These are phyloP conservation scores for Ganoderma meredithae DNA, from an alignment of 1,284 basidiomycete species.

Conservation along the genomic window DNA sequence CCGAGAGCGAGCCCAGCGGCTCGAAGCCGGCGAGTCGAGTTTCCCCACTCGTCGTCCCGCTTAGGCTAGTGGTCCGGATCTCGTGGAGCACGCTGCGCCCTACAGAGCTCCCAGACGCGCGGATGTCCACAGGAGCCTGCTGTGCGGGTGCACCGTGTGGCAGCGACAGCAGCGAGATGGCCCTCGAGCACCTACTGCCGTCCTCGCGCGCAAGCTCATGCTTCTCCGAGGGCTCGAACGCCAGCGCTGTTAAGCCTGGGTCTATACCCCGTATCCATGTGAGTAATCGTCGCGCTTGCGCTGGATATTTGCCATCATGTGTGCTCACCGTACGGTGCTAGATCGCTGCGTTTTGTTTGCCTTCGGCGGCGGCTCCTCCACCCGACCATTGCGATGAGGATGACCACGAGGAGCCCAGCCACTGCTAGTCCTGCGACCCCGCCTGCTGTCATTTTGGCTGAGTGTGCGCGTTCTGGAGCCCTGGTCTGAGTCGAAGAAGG, in stretches of 20 bases:
- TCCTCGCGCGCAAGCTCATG: neutral
- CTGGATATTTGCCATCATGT: too few species aligned
- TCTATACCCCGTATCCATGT: neutral
- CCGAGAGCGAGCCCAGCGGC: neutral
- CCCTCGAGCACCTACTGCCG: neutral
- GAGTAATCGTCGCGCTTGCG: neutral
- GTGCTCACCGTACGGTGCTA: neutral
- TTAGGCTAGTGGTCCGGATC: neutral
- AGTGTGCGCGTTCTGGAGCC: neutral
- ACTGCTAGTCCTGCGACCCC: neutral
- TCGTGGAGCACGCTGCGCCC: neutral
- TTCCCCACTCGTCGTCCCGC: neutral
- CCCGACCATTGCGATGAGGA: neutral
- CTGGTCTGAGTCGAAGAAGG: neutral
- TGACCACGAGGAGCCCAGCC: neutral
- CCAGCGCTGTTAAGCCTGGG: neutral
- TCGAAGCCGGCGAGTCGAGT: neutral
- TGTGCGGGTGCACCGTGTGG: neutral
- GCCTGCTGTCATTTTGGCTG: neutral
- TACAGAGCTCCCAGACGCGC: neutral
- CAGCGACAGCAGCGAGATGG: neutral
- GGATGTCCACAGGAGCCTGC: neutral
- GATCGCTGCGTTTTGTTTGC: neutral
- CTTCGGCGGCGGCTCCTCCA: neutral
- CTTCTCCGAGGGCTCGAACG: neutral